phyloP scores from a whole-genome alignment of 2,329 filamentous ascomycete genomes.

The Macroventuria anomochaeta region DNA sequence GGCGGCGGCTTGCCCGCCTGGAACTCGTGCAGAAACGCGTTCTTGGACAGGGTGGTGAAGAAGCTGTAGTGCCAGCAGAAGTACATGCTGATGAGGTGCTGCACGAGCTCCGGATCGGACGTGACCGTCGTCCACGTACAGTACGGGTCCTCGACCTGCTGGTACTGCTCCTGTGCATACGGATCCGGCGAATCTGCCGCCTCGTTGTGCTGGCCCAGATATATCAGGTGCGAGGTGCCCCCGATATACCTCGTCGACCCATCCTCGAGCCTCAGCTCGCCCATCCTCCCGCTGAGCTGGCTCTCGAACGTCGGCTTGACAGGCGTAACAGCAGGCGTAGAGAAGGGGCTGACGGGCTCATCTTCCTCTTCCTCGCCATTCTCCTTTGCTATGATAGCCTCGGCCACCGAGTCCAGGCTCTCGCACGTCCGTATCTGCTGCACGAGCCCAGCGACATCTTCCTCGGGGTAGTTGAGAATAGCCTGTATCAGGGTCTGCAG shows the following conservation, averaged over 20 bases:
- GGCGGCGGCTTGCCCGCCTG: slow-evolving; percentile 68
- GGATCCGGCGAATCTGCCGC: slow-evolving; percentile 37
- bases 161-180: slow-evolving; percentile 54
- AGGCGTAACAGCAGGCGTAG: slow-evolving; percentile 46
- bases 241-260: slow-evolving; percentile 90
- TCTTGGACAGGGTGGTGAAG: slow-evolving; percentile 88
- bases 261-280: slow-evolving; percentile 84
- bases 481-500: slow-evolving; percentile 92
- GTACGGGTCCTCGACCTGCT: slow-evolving; percentile 70
- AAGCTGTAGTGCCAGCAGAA: slow-evolving; percentile 98
- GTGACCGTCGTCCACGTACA: slow-evolving; percentile 90
- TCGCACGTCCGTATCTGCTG: slow-evolving; percentile 87
- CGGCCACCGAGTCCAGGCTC: slow-evolving; percentile 68
- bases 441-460: slow-evolving; percentile 83
- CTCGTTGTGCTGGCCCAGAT: slow-evolving; percentile 59
- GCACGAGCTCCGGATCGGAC: slow-evolving; percentile 76
- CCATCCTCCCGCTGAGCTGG: slow-evolving; percentile 91
- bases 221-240: slow-evolving; percentile 91
- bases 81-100: slow-evolving; percentile 94
- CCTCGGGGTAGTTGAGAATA: slow-evolving; percentile 87
- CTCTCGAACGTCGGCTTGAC: slow-evolving; percentile 65
- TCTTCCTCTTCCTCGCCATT: slow-evolving; percentile 55
- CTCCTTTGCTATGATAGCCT: slow-evolving; percentile 63
- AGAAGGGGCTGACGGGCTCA: slow-evolving; percentile 41
- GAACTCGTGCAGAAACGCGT: slow-evolving; percentile 86